Evolutionary conservation across 116 monocot genomes (phyloP).

Genomic region (Trichopus zeylanicus): DNA sequence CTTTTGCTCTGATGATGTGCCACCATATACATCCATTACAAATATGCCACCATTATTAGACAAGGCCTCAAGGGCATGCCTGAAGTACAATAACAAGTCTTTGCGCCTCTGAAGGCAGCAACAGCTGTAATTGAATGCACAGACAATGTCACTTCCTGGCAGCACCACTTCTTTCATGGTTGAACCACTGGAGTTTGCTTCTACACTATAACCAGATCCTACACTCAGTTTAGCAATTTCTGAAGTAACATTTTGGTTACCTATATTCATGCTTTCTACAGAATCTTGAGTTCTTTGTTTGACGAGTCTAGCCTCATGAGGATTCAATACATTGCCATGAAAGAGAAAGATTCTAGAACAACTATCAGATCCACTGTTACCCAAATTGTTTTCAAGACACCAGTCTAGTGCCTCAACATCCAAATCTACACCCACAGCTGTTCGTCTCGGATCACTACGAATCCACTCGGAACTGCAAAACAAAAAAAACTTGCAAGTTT

Average conservation of each 20-base stretch:
- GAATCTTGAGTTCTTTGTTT: conserved; percentile 19
- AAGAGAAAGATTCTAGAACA: conserved; percentile 73
- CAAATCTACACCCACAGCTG: conserved; percentile 80
- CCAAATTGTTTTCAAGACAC: conserved; percentile 75
- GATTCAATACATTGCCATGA: conserved; percentile 90
- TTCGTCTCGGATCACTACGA: conserved; percentile 63
- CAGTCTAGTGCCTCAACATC: conserved; percentile 79
- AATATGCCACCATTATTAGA: conserved; percentile 88
- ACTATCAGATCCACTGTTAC: conserved; percentile 51
- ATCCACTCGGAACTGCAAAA: conserved; percentile 76
- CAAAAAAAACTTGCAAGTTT: no score
- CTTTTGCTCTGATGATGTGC: conserved; percentile 73
- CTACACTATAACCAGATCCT: conserved; percentile 4
- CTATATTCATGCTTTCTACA: conserved; percentile 10
- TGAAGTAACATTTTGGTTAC: conserved; percentile 17
- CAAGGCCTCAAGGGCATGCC: conserved; percentile 41
- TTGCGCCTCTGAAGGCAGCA: conserved; percentile 79
- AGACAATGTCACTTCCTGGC: conserved; percentile 77
- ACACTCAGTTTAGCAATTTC: not conserved
- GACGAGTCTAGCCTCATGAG: conserved; percentile 38
- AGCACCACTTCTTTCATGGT: conserved; percentile 24
- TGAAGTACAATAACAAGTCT: conserved; percentile 79
- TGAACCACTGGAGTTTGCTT: not conserved
- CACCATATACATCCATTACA: conserved; percentile 96
- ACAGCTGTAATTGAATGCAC: conserved; percentile 98